A percentile compares a stretch with the other conserved stretches of the same genome.
These are phyloP conservation scores for Sindora glabra DNA, from an alignment of 306 rosid species.

Conservation along the genomic window DNA sequence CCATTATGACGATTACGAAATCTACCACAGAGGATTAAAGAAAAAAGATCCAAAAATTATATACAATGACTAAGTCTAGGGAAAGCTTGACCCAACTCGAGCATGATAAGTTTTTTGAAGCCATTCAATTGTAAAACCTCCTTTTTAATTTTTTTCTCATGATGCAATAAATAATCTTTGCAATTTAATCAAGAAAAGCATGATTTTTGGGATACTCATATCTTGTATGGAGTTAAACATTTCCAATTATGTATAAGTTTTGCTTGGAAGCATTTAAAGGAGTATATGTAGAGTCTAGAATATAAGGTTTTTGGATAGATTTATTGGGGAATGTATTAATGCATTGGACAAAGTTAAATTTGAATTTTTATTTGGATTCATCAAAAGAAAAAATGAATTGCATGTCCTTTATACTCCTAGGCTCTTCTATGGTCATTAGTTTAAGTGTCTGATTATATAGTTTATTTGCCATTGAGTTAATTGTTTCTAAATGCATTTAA, in stretches of 20 bases:
- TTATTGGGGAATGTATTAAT: not conserved
- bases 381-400: no score
- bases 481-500: not conserved
- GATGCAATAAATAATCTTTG: slow-evolving; percentile 6
- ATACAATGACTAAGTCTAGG: slow-evolving; percentile 92
- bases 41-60: slow-evolving; percentile 86
- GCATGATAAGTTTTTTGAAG: slow-evolving; percentile 96
- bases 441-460: not conserved
- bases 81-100: slow-evolving; percentile 99
- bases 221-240: not conserved
- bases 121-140: slow-evolving; percentile 70
- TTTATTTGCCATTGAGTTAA: not conserved
- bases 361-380: not conserved
- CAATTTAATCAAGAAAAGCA: not conserved
- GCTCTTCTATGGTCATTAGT: not conserved
- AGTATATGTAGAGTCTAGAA: not conserved
- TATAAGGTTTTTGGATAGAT: not conserved
- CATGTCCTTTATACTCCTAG: not conserved
- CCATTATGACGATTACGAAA: slow-evolving; percentile 16
- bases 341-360: no score
- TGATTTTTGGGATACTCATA: not conserved
- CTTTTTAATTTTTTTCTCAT: not conserved
- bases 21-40: slow-evolving; percentile 43
- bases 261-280: not conserved
- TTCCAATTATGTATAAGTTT: not conserved